These are phyloP conservation scores for Singerocomus inundabilis DNA, from an alignment of 1,284 basidiomycete genomes.

Conservation along the genomic window DNA sequence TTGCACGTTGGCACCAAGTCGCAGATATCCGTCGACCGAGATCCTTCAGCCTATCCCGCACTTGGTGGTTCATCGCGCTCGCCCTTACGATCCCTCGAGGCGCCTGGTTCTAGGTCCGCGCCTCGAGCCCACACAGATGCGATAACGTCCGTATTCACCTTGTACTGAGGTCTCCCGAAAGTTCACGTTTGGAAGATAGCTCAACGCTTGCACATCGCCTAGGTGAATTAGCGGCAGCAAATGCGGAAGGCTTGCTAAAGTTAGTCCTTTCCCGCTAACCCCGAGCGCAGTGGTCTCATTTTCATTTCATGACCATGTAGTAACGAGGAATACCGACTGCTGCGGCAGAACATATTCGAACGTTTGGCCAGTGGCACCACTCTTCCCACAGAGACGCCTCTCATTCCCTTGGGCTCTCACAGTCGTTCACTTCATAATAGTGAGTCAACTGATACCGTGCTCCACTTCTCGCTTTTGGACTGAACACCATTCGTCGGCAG, in stretches of 20 bases:
- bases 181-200: slow-evolving; percentile 38
- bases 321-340: slow-evolving; percentile 74
- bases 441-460: not conserved
- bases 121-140: slow-evolving; percentile 52
- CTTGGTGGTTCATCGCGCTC: slow-evolving; percentile 17
- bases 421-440: slow-evolving; percentile 19
- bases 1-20: slow-evolving; percentile 20
- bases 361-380: slow-evolving; percentile 56
- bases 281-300: not conserved
- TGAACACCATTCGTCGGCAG: slow-evolving; percentile 15
- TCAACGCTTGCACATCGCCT: slow-evolving; percentile 72
- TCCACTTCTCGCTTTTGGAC: not conserved
- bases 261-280: slow-evolving; percentile 37
- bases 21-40: slow-evolving; percentile 20
- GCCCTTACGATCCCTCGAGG: slow-evolving; percentile 24
- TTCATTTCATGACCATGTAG: slow-evolving; percentile 36
- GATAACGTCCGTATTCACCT: slow-evolving; percentile 57
- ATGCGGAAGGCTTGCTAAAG: slow-evolving; percentile 73
- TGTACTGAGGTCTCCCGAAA: slow-evolving; percentile 12
- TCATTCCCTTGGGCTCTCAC: slow-evolving; percentile 48
- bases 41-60: slow-evolving; percentile 8
- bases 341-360: slow-evolving; percentile 75
- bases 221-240: slow-evolving; percentile 73
- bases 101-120: slow-evolving; percentile 17
- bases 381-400: slow-evolving; percentile 57